These are phyloP conservation scores for Pythium oligandrum DNA, from an alignment of 352 stramenopile genomes.

Conservation along the genomic window DNA sequence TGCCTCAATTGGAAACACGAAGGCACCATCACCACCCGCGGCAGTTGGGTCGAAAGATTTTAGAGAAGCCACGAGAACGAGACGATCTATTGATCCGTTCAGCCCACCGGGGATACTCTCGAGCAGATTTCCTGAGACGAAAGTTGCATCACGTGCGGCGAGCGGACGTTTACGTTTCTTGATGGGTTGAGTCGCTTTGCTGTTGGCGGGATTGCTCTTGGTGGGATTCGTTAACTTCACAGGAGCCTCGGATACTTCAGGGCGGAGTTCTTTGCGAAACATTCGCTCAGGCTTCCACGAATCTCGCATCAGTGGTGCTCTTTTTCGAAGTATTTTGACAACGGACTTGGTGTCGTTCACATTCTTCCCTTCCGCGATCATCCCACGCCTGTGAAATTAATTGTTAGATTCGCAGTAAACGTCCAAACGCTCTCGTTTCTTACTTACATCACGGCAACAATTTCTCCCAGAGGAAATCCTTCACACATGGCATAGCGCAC, in stretches of 20 bases:
- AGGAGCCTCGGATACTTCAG: no score
- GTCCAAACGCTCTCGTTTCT: neutral
- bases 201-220: neutral
- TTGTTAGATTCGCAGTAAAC: neutral
- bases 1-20: constrained; percentile 28
- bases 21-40: constrained; percentile 23
- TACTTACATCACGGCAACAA: constrained; percentile 53
- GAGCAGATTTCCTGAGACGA: constrained; percentile 43
- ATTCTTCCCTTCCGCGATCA: constrained; percentile 43
- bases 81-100: constrained; percentile 33
- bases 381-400: constrained; percentile 30
- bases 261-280: constrained; percentile 14
- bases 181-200: neutral
- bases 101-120: constrained; percentile 50
- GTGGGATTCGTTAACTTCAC: neutral
- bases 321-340: constrained; percentile 32
- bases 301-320: constrained; percentile 49
- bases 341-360: constrained; percentile 32
- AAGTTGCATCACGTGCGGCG: constrained; percentile 1
- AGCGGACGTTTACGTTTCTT: neutral
- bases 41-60: constrained; percentile 41
- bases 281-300: constrained; percentile 41
- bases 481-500: constrained; percentile 49
- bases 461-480: constrained; percentile 42
- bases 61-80: constrained; percentile 42